phyloP scores from a whole-genome alignment of 768 basidiomycete genomes.

The Coprinellus aureogranulatus region DNA sequence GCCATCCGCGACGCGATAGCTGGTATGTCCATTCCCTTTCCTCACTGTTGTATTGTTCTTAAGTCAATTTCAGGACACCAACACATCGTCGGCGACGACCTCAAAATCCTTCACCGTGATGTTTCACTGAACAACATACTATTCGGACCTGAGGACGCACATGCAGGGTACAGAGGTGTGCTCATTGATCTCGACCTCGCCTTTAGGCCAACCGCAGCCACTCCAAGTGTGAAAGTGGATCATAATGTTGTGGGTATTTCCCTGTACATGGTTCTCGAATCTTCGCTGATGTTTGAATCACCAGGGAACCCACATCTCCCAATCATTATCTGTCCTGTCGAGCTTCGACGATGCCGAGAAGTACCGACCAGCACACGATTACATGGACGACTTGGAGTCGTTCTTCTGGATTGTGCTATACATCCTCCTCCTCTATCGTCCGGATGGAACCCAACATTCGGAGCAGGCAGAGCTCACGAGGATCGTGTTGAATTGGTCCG shows the following conservation, averaged over 20 bases:
- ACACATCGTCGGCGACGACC: not conserved
- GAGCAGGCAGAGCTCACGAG: too few species aligned
- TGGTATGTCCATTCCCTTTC: not conserved
- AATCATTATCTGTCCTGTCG: not conserved
- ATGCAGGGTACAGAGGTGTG: not conserved
- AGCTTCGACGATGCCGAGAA: not conserved
- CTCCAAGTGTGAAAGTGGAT: not conserved
- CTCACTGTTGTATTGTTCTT: not conserved
- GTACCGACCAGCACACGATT: not conserved
- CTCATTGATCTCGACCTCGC: constrained; percentile 3
- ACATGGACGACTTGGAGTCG: constrained; percentile 2
- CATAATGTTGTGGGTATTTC: not conserved
- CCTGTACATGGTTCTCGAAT: not conserved
- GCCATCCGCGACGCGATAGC: not conserved
- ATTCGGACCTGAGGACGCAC: not conserved
- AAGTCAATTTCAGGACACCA: not conserved
- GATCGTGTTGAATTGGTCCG: too few species aligned
- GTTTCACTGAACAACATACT: not conserved
- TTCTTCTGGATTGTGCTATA: not conserved
- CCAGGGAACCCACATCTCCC: not conserved
- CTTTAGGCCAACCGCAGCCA: not conserved
- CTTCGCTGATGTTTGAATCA: not conserved
- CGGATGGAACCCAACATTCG: too few species aligned
- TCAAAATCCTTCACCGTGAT: not conserved
- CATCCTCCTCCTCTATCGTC: too few species aligned